Evolutionary conservation across 2,329 filamentous ascomycete species (phyloP), one percentile per base, ranked within the genome.

Genomic region (Sporothrix pseudoabietina): DNA sequence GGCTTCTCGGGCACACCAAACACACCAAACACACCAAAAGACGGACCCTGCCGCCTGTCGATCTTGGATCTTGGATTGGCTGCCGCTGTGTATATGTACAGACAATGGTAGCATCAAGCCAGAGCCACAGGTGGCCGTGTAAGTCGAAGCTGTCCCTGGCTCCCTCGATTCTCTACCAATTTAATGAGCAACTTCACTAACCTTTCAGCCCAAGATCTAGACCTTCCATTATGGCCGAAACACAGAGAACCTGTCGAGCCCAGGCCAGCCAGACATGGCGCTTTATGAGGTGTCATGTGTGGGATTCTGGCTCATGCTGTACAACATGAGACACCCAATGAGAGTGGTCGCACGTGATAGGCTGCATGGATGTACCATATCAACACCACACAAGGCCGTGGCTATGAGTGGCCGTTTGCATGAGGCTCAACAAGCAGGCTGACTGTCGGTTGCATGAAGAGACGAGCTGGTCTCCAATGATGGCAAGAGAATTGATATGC

Each of bases 11-110:
- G n/a, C 32, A 39, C 66, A 57, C 68, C 52, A 57, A 44, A 30
- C 32, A 41, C 39, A 41, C 6, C 10, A 47, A 47, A 12, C 4
- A 49, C 44, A 49, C 44, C 44, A 49, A 49, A 16, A 14, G 14
- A 41, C 68, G 68, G 52, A 52, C 68, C 68, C 22, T 57, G 68
- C 68, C 68, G 68, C 26, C 52, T 41, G 68, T 70, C 52, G 52
- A 70, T 70, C 68, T 30, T 59, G 35, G 52, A 70, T 70, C 68
- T 30, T 59, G 35, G 68, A n/a, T 35, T 41, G 68, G 41, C 12
- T 32, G 14, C 14, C 44, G 44, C 6, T 49, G 22, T 19, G 16
- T 39, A 41, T 7, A 68, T 22, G 6, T 1, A 10, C n/a, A 47
- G 41, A 2, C 12, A 52, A 35, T 52, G 65, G 39, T 69, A 44